Evolutionary conservation across 495 filamentous ascomycete species (phyloP).

Genomic region (Penicillium argentinense): DNA sequence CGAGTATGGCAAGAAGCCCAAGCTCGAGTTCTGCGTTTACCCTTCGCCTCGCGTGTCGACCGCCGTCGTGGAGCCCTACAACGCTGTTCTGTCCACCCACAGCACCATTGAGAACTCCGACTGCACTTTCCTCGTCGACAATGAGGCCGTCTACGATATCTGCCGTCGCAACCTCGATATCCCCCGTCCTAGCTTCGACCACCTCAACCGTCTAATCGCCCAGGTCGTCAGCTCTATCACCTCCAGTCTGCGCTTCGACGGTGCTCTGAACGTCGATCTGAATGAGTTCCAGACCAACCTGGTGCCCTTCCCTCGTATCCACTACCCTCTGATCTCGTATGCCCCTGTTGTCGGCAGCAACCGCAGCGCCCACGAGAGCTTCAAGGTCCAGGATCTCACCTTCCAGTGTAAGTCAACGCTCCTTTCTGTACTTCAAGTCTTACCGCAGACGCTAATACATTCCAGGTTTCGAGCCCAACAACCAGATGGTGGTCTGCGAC

Average conservation of each 20-base stretch:
- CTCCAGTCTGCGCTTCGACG: slow-evolving; percentile 85
- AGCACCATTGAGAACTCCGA: slow-evolving; percentile 93
- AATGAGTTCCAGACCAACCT: slow-evolving; percentile 96
- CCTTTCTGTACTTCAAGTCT: too few relatives aligned
- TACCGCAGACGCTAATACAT: too few relatives aligned
- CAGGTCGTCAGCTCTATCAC: slow-evolving; percentile 93
- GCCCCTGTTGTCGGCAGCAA: slow-evolving; percentile 80
- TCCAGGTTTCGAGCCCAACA: slow-evolving; percentile 83
- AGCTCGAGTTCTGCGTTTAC: slow-evolving; percentile 90
- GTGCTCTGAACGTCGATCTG: slow-evolving; percentile 87
- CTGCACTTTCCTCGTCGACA: slow-evolving; percentile 91
- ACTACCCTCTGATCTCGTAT: slow-evolving; percentile 88
- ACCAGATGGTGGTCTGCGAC: slow-evolving; percentile 95
- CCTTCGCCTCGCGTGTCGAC: slow-evolving; percentile 83
- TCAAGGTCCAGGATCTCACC: slow-evolving; percentile 84
- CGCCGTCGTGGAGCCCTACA: slow-evolving; percentile 91
- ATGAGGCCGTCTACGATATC: slow-evolving; percentile 92
- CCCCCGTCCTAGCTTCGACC: slow-evolving; percentile 80
- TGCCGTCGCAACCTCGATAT: slow-evolving; percentile 88
- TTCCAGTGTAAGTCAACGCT: slow-evolving; percentile 81
- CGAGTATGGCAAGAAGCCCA: slow-evolving; percentile 93
- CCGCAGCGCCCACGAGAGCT: slow-evolving; percentile 87
- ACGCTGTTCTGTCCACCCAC: slow-evolving; percentile 87
- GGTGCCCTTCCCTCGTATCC: slow-evolving; percentile 88
- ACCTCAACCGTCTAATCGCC: slow-evolving; percentile 86